Evolutionary conservation across 31 red algal species (phyloP).

Genomic region (Odonthalia washingtoniensis): DNA sequence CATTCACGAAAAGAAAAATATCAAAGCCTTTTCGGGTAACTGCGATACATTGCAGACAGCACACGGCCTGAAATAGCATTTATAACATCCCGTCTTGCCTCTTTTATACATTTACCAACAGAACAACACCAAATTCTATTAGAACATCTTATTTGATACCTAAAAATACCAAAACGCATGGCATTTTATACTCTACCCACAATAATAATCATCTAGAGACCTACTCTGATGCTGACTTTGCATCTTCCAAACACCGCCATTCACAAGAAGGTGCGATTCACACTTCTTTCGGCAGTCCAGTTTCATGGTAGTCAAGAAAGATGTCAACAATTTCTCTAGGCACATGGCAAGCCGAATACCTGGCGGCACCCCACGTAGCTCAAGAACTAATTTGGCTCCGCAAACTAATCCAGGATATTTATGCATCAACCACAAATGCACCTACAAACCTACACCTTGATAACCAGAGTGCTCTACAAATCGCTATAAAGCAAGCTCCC

Average conservation of each 20-base stretch:
- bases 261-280: conserved; percentile 1
- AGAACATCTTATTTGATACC: conserved; percentile 22
- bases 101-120: background rate
- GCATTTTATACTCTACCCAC: background rate
- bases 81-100: background rate
- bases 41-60: conserved; percentile 55
- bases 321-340: background rate
- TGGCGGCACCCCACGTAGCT: conserved; percentile 10
- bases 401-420: background rate
- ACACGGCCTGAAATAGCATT: conserved; percentile 32
- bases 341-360: conserved; percentile 40
- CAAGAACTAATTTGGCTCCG: conserved; percentile 15
- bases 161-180: background rate
- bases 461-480: background rate
- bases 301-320: conserved; percentile 12
- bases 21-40: conserved; percentile 5
- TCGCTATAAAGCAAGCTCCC: background rate
- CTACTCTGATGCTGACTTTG: conserved; percentile 27
- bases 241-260: background rate
- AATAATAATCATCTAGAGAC: background rate
- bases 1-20: background rate
- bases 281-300: background rate
- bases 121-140: background rate
- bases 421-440: background rate
- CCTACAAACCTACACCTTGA: conserved; percentile 8